A percentile compares a stretch with the other conserved stretches of the same genome.
Conservation (phyloP, 306 rosid genomes). For the Dryas drummondii region DNA sequence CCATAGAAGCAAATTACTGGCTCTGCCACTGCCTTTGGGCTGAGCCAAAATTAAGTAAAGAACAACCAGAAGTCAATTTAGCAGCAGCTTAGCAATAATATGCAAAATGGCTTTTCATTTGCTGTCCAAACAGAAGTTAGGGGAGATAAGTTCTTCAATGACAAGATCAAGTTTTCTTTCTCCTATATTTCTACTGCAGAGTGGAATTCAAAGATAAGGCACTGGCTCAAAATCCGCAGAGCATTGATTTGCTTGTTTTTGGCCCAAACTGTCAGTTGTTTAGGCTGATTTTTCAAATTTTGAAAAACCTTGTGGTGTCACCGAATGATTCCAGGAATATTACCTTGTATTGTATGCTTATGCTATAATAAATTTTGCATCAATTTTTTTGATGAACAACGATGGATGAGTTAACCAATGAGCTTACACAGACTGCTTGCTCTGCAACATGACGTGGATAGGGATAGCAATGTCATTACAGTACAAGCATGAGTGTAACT, state of each 20-base stretch:
- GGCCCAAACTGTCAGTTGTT: not conserved
- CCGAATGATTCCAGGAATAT: not conserved
- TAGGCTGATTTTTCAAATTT: not conserved
- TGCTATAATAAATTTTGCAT: not conserved
- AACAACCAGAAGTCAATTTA: not conserved
- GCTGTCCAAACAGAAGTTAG: slow-evolving; percentile 1
- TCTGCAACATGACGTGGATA: too few relatives aligned
- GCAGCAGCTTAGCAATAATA: not conserved
- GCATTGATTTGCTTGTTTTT: not conserved
- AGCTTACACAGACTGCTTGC: not conserved
- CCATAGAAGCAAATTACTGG: too few relatives aligned
- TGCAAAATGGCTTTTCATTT: not conserved
- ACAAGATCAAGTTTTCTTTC: not conserved
- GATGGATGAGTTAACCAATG: not conserved
- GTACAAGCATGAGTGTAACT: slow-evolving; percentile 4
- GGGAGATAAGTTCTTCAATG: not conserved
- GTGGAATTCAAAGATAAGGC: too few relatives aligned
- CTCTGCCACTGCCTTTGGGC: too few relatives aligned
- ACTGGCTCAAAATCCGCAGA: not conserved
- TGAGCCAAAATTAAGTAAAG: too few relatives aligned
- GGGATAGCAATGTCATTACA: too few relatives aligned
- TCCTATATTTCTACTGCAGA: too few relatives aligned
- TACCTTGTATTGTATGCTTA: not conserved
- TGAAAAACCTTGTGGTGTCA: not conserved
- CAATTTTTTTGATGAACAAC: not conserved